phyloP scores from a whole-genome alignment of 2,329 filamentous ascomycete species.

The Ophiosphaerella herpotricha region DNA sequence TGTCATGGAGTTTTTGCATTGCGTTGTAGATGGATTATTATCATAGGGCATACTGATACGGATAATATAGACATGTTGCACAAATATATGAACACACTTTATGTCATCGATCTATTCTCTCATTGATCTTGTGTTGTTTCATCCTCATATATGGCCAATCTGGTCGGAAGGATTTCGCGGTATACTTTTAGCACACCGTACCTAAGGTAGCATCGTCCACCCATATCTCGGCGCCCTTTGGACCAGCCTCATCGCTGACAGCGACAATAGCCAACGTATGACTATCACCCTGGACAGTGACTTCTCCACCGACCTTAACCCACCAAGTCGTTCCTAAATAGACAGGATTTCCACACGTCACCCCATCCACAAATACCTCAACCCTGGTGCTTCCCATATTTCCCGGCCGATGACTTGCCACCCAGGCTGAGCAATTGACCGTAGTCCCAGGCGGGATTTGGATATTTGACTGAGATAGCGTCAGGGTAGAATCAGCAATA shows the following conservation, averaged over 20 bases:
- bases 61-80: too few species aligned
- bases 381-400: constrained; percentile 14
- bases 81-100: too few species aligned
- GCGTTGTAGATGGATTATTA: not conserved
- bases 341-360: constrained; percentile 14
- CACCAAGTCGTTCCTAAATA: constrained; percentile 8
- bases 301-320: constrained; percentile 12
- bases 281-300: constrained; percentile 5
- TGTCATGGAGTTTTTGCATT: not conserved
- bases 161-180: too few species aligned
- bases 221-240: constrained; percentile 13
- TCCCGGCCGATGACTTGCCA: constrained; percentile 7
- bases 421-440: constrained; percentile 19
- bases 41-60: not conserved
- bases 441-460: not conserved
- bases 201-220: constrained; percentile 22
- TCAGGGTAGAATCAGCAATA: constrained; percentile 9
- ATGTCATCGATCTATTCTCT: too few species aligned
- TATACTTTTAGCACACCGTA: constrained; percentile 8
- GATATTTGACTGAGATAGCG: constrained; percentile 19
- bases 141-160: too few species aligned
- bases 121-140: too few species aligned
- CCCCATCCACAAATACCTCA: constrained; percentile 19
- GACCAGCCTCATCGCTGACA: constrained; percentile 14
- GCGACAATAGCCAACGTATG: constrained; percentile 19